A percentile compares a stretch with the other conserved stretches of the same genome.
Evolutionary conservation across 768 basidiomycete species (phyloP).

Genomic region (Cubamyces sp.): DNA sequence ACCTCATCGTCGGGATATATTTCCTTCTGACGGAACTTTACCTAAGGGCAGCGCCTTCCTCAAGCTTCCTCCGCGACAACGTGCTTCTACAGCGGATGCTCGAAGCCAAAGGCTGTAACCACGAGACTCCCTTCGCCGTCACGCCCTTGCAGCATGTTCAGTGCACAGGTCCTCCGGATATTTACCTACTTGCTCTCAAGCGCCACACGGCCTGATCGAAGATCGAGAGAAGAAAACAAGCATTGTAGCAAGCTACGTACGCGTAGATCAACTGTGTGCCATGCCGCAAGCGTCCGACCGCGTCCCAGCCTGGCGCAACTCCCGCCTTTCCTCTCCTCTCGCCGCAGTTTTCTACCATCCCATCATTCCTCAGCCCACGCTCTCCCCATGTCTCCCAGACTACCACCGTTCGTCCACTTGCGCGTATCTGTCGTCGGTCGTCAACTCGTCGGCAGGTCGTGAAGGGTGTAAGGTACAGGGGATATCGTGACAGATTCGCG

Average conservation of each 20-base stretch:
- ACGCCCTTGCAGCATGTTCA: too few relatives aligned
- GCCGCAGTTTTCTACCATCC: neutral
- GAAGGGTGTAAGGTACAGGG: neutral
- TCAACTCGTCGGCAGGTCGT: slow-evolving; percentile 13
- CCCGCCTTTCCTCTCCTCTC: neutral
- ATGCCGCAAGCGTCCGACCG: slow-evolving; percentile 6
- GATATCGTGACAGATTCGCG: neutral
- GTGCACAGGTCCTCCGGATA: too few relatives aligned
- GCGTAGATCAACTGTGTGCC: slow-evolving; percentile 10
- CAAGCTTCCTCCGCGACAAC: too few relatives aligned
- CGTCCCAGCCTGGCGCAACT: neutral
- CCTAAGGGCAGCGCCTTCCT: too few relatives aligned
- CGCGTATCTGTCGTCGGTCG: neutral
- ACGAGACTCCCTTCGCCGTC: too few relatives aligned
- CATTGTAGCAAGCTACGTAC: slow-evolving; percentile 12
- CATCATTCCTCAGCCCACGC: neutral
- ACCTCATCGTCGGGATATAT: too few relatives aligned
- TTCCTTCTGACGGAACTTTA: too few relatives aligned
- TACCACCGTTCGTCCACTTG: neutral
- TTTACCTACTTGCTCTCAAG: too few relatives aligned
- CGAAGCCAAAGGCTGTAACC: too few relatives aligned
- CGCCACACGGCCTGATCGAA: neutral
- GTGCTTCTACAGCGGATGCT: too few relatives aligned
- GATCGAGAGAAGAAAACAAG: slow-evolving; percentile 3
- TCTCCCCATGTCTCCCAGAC: neutral